A percentile compares a stretch with the other conserved stretches of the same genome.
These are phyloP conservation scores for Suillus discolor DNA, from an alignment of 768 basidiomycete genomes.

Conservation along the genomic window DNA sequence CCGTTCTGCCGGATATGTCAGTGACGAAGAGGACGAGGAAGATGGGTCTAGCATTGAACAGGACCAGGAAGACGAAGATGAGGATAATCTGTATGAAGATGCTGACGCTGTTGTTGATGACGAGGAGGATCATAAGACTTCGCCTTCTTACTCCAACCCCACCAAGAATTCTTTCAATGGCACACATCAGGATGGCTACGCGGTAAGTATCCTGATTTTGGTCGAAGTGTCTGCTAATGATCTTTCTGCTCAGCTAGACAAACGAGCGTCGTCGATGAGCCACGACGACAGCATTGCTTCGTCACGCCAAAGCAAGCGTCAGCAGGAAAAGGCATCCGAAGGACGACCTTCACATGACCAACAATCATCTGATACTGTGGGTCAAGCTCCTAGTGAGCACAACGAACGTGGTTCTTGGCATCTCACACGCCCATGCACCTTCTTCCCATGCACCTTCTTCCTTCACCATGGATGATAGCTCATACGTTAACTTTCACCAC, in stretches of 20 bases:
- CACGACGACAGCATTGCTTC: slow-evolving; percentile 21
- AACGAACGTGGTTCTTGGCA: not conserved
- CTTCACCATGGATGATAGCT: too few relatives aligned
- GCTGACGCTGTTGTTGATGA: slow-evolving; percentile 36
- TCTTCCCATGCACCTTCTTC: too few relatives aligned
- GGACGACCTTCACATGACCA: slow-evolving; percentile 42
- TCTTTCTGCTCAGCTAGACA: slow-evolving; percentile 43
- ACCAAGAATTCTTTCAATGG: slow-evolving; percentile 44
- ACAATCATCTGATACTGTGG: slow-evolving; percentile 16
- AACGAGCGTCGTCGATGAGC: slow-evolving; percentile 31
- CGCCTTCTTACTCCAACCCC: slow-evolving; percentile 63
- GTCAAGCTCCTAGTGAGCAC: slow-evolving; percentile 13
- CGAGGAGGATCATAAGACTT: slow-evolving; percentile 46
- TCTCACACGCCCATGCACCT: too few relatives aligned
- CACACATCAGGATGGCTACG: slow-evolving; percentile 56
- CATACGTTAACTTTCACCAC: too few relatives aligned
- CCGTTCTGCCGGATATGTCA: slow-evolving; percentile 82
- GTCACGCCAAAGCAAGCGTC: slow-evolving; percentile 57
- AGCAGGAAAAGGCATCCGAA: slow-evolving; percentile 75
- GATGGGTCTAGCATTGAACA: slow-evolving; percentile 56
- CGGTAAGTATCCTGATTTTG: slow-evolving; percentile 45
- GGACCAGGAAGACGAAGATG: slow-evolving; percentile 50
- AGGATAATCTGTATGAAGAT: slow-evolving; percentile 47
- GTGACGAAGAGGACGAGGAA: slow-evolving; percentile 68
- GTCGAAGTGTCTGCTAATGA: slow-evolving; percentile 12